Base-by-base conservation (phyloP, 306 rosid species). In the Cicer pinnatifidum region DNA sequence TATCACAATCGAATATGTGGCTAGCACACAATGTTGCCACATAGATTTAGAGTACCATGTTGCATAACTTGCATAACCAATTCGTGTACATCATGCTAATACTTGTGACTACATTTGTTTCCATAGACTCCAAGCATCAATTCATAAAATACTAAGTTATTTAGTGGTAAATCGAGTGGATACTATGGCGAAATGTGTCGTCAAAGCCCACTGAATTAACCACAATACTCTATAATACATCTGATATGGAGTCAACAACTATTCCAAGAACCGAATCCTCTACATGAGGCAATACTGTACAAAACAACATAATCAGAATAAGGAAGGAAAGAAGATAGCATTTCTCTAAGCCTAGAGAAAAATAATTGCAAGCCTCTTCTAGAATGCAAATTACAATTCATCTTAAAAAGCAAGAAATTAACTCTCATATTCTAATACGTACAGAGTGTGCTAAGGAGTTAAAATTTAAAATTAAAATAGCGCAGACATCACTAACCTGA, bases 231-330 rank as follows among this genome's bases (percentile, higher is more conserved):
- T 17, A 17, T 17, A 17, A 17, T 91, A 94, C 99, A 78, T 94
- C 97, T 10, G 91, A 78, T 88, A 83, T 88, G 70, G 88, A 75
- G 87, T 94, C 97, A 37, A 86, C 88, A 74, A 89, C 88, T 61
- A 94, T 89, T 78, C 99, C 97, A 73, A 94, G 91, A 23, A 94
- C 85, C 39, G 92, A 87, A 86, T 94, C 99, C 82, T 73, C 96
- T 46, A 85, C 81, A 72, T 80, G 88, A 66, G 99, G 96, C 72
- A 89, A 81, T 94, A 94, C 99, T 94, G 89, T 43, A 80, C 9
- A 80, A 65, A 44, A 73, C 50, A 78, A 23, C 47, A 61, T 9
- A 58, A 72, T 65, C 72, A 41, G 56, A 62, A 40, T 11, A 52
- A 19, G 16, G 46, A 12, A 75, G 38, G 16, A 9, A n/a, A 44